Percentiles rank a stretch among this genome's conserved stretches.
Evolutionary conservation across 345 rosid species (phyloP).

Genomic region (Clarkia xantiana): DNA sequence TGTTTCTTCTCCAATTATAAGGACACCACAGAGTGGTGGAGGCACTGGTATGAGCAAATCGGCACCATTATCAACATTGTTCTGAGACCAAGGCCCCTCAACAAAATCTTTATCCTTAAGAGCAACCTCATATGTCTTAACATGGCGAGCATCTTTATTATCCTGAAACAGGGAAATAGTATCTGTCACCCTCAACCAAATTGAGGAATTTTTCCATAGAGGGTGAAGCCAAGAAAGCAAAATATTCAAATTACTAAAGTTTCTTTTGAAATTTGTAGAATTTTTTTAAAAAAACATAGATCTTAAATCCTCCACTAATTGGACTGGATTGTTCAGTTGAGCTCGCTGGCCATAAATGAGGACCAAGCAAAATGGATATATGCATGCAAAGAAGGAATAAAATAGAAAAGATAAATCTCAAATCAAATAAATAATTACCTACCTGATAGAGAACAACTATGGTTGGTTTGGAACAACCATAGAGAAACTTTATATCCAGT

Average conservation of each 20-base stretch:
- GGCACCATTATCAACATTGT: conserved; percentile 92
- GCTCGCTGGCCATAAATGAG: neutral
- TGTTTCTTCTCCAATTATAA: conserved; percentile 89
- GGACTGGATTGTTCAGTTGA: too few relatives aligned
- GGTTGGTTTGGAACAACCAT: conserved; percentile 81
- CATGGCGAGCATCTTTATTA: conserved; percentile 96
- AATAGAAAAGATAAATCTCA: neutral
- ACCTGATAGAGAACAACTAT: conserved; percentile 91
- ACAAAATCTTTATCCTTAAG: conserved; percentile 89
- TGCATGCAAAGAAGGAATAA: neutral
- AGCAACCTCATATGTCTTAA: conserved; percentile 90
- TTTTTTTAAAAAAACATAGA: too few relatives aligned
- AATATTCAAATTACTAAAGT: neutral
- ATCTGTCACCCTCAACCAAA: too few relatives aligned
- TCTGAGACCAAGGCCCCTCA: conserved; percentile 96
- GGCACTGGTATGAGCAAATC: conserved; percentile 90
- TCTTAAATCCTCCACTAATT: too few relatives aligned
- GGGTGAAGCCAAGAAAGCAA: too few relatives aligned
- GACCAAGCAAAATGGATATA: neutral
- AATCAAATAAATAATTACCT: neutral
- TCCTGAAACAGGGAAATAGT: conserved; percentile 32
- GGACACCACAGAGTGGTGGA: conserved; percentile 94
- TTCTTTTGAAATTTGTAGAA: neutral
- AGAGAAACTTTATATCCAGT: conserved; percentile 85
- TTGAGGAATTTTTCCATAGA: too few relatives aligned